Percentiles rank a stretch among this genome's conserved stretches.
phyloP scores from a whole-genome alignment of 352 stramenopile genomes.

The Halophytophthora polymorphica region DNA sequence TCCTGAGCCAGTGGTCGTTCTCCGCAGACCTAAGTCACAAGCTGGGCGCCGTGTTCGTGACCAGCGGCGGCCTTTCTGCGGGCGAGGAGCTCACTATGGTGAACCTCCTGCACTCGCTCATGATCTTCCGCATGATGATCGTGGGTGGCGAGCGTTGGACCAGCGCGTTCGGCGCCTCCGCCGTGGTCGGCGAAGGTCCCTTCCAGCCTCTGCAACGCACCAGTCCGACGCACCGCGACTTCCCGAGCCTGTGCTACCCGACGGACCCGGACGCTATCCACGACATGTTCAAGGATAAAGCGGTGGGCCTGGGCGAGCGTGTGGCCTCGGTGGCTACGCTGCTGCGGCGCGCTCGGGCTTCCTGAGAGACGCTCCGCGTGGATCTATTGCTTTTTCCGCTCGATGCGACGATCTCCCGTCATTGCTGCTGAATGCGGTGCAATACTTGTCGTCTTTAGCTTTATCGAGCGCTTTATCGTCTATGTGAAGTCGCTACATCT shows the following conservation, averaged over 20 bases:
- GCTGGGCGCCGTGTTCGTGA: conserved; percentile 84
- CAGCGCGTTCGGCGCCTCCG: conserved; percentile 80
- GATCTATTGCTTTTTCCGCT: background rate
- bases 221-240: conserved; percentile 20
- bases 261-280: conserved; percentile 57
- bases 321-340: conserved; percentile 52
- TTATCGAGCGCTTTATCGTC: background rate
- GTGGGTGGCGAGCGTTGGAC: conserved; percentile 85
- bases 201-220: conserved; percentile 32
- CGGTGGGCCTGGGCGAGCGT: conserved; percentile 64
- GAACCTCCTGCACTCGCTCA: conserved; percentile 81
- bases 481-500: no score
- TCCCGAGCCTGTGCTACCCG: conserved; percentile 52
- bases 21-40: conserved; percentile 76
- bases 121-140: conserved; percentile 86
- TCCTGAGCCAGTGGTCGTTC: conserved; percentile 72
- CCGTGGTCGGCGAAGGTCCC: conserved; percentile 74
- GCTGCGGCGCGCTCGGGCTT: conserved; percentile 18
- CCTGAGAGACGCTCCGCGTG: conserved; percentile 1
- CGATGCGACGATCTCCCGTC: background rate
- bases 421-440: background rate
- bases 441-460: background rate
- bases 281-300: conserved; percentile 81
- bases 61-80: conserved; percentile 71
- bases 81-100: conserved; percentile 87